Base-by-base conservation (phyloP, 768 basidiomycete species). In the Cystobasidium ongulense region DNA sequence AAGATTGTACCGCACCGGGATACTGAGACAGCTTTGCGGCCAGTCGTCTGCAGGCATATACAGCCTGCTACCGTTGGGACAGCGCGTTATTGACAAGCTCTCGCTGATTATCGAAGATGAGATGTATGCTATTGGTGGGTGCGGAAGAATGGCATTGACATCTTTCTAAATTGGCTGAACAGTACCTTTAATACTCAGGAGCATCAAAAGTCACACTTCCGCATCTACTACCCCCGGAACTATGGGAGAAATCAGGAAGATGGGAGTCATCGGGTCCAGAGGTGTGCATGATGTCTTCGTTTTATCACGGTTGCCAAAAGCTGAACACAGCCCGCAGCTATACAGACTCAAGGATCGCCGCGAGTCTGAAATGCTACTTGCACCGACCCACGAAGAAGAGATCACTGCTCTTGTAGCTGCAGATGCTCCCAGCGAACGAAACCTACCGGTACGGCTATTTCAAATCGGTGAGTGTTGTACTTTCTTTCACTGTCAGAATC, bases 11-110 rank as follows among this genome's bases (percentile, higher is more conserved):
- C 46, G 46, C 46, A 50, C 3, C 15, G 35, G 17, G 25, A 35
- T 33, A 8, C 18, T 43, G 46, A n/a, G n/a, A 15, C 25, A 31
- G 23, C 27, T 57, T 10, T n/a, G 7, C 8, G 21, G n/a, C 23
- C 63, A 75, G 74, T 75, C 74, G 7, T 72, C 74, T 21, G 70
- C 74, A n/a, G 74, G 74, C n/a, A 61, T 75, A 46, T 75, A 54
- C 29, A 72, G 52, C 52, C 36, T 75, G 8, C 31, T 75, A 50
- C 74, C 74, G 11, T 33, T 63, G 21, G 74, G 64, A 4, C 68
- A 52, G 29, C 38, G 68, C 1, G 74, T 75, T 29, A 21, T 64
- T 33, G 39, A 72, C 15, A 75, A 75, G 62, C 4, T 75, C 15
- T 70, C 72, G 23, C 1, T 17, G 0, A 73, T 75, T 50, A 75